Base-by-base conservation (phyloP, 495 filamentous ascomycete genomes). In the Aspergillus hancockii region DNA sequence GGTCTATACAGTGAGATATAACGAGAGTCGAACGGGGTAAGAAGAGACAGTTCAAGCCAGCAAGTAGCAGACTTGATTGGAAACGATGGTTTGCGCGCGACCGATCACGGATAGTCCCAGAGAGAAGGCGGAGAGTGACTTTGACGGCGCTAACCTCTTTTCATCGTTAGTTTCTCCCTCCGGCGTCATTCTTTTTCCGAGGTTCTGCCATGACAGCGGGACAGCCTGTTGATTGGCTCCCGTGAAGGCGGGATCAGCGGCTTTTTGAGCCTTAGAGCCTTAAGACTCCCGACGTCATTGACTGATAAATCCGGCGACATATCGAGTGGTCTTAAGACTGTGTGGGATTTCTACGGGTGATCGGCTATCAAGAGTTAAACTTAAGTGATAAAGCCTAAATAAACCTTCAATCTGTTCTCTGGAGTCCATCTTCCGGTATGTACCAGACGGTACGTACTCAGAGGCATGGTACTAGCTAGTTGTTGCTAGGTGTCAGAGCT, bases 71-170 rank as follows among this genome's bases (percentile, higher is more conserved):
- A 60, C 54, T 55, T 54, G 58, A 49, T 55, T 59, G 43, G 59
- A 50, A 58, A 65, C 55, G 63, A 63, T 63, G 66, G 70, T 74
- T 72, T 78, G 75, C 75, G 75, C 75, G 73, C 75, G 71, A 75
- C 67, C 71, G 73, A 76, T 77, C 73, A 73, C 73, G 70, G 75
- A 65, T 72, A 54, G 66, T 63, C 63, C 67, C 67, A 71, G 70
- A 63, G 49, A 57, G 63, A 68, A 68, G 66, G 66, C 73, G 75
- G 73, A 77, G 74, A 73, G 70, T 63, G 68, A 64, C 63, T 69
- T 72, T 68, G 62, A 58, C 60, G 52, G 54, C 65, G 52, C 75
- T 76, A 78, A 60, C 25, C 72, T 65, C 23, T 51, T 55, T 71
- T 16, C 16, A 52, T 66, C 28, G 3, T 40, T 68, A 66, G 61